Conservation (phyloP, 192 early-diverging fungal genomes). For the Phycomyces blakesleeanus region DNA sequence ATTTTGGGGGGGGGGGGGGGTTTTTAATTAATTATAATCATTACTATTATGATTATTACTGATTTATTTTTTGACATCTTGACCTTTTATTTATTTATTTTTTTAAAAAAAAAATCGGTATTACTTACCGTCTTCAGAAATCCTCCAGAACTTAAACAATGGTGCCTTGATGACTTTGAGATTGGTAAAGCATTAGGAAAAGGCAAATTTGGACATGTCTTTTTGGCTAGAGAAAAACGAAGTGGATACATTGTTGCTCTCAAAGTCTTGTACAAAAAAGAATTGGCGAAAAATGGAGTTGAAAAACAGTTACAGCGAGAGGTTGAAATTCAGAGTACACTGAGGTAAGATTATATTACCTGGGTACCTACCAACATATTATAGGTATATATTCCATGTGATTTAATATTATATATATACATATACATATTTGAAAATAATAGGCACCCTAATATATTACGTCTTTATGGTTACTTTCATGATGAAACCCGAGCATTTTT, state of each 20-base stretch:
- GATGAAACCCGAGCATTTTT: constrained; percentile 89
- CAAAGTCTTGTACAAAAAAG: constrained; percentile 85
- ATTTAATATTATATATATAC: no score
- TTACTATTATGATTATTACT: no score
- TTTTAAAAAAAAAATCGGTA: no score
- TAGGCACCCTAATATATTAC: constrained; percentile 88
- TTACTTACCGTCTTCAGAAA: neutral
- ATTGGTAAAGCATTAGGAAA: constrained; percentile 84
- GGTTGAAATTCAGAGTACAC: constrained; percentile 91
- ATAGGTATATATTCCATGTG: no score
- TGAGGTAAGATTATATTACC: constrained; percentile 50
- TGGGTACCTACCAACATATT: constrained; percentile 2
- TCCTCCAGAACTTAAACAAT: constrained; percentile 24
- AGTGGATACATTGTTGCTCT: constrained; percentile 88
- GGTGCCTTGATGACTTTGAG: constrained; percentile 82
- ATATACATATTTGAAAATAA: neutral
- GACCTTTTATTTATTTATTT: no score
- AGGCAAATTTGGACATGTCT: constrained; percentile 97
- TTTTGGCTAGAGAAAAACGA: constrained; percentile 83
- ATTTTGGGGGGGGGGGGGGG: no score
- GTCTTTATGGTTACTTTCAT: constrained; percentile 96
- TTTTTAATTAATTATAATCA: no score
- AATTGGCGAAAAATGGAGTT: constrained; percentile 70
- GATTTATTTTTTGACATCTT: no score
- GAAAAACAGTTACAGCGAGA: constrained; percentile 91